A percentile compares a stretch with the other conserved stretches of the same genome.
phyloP scores from a whole-genome alignment of 257 asterid species.

The Primulina eburnea region DNA sequence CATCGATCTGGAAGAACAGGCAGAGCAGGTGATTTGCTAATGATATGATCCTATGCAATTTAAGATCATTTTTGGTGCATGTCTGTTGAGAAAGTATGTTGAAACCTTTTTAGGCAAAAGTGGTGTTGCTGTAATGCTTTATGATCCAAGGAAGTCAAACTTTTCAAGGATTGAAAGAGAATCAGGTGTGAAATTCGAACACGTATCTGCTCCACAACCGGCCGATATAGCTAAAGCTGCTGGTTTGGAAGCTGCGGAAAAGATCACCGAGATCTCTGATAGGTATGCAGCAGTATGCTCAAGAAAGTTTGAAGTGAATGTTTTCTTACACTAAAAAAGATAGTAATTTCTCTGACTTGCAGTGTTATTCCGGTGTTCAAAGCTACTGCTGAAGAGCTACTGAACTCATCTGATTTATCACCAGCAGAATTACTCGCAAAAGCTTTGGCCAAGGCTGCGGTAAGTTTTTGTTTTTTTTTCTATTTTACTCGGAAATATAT shows the following conservation, averaged over 20 bases:
- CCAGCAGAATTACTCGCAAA: constrained; percentile 85
- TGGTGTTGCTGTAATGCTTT: constrained; percentile 95
- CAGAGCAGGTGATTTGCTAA: constrained; percentile 67
- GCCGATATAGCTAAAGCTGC: constrained; percentile 88
- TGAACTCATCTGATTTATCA: constrained; percentile 56
- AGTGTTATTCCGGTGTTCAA: constrained; percentile 88
- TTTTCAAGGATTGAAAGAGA: constrained; percentile 85
- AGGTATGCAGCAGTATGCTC: constrained; percentile 40
- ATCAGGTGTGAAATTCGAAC: constrained; percentile 93
- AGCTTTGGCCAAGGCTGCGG: constrained; percentile 96
- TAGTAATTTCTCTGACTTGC: constrained; percentile 22
- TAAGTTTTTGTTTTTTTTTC: constrained; percentile 33
- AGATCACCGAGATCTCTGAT: constrained; percentile 65
- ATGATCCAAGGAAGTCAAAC: constrained; percentile 84
- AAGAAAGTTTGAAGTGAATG: neutral
- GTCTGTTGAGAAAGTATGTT: constrained; percentile 7
- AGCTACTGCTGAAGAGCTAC: constrained; percentile 86
- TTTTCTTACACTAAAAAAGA: neutral
- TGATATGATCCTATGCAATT: constrained; percentile 13
- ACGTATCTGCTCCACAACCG: constrained; percentile 92
- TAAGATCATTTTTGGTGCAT: constrained; percentile 16
- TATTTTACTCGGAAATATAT: neutral
- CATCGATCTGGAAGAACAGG: constrained; percentile 99
- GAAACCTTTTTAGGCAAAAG: constrained; percentile 56
- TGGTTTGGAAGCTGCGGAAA: constrained; percentile 80